Evolutionary conservation across 176 grass and related monocot species (phyloP).

Genomic region (Triticum urartu): DNA sequence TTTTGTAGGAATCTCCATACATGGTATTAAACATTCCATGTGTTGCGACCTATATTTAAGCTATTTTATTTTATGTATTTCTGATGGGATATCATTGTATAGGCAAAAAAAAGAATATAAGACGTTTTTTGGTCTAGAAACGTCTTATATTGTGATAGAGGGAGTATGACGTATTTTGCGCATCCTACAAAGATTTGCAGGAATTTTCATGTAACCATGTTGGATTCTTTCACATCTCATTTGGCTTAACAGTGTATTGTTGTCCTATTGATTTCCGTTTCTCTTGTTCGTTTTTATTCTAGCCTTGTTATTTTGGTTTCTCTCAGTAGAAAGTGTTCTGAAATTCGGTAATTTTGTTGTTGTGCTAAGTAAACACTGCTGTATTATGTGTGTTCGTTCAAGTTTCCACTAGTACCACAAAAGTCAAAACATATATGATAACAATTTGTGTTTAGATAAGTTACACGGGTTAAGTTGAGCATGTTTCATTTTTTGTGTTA

Average conservation of each 20-base stretch:
- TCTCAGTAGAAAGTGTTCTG: slow-evolving; percentile 8
- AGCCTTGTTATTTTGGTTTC: slow-evolving; percentile 7
- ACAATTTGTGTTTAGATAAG: neutral
- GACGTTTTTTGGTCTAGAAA: too few species aligned
- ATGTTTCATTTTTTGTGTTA: slow-evolving; percentile 11
- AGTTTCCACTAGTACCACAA: neutral
- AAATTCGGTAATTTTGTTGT: neutral
- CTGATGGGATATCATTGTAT: neutral
- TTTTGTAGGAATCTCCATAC: neutral
- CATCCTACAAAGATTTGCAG: neutral
- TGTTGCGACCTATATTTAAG: neutral
- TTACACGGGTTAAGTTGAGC: neutral
- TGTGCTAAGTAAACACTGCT: neutral
- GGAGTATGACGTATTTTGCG: neutral
- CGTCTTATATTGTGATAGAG: too few species aligned
- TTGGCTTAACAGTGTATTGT: neutral
- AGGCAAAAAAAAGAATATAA: neutral
- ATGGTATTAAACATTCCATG: neutral
- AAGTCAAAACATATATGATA: neutral
- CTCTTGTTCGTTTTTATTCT: neutral
- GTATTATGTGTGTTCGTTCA: neutral
- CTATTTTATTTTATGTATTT: neutral
- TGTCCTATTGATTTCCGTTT: neutral
- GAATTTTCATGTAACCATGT: neutral
- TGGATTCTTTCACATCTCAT: neutral